Evolutionary conservation across 2,329 filamentous ascomycete genomes (phyloP).

Genomic region (Ophiostoma himal-ulmi): DNA sequence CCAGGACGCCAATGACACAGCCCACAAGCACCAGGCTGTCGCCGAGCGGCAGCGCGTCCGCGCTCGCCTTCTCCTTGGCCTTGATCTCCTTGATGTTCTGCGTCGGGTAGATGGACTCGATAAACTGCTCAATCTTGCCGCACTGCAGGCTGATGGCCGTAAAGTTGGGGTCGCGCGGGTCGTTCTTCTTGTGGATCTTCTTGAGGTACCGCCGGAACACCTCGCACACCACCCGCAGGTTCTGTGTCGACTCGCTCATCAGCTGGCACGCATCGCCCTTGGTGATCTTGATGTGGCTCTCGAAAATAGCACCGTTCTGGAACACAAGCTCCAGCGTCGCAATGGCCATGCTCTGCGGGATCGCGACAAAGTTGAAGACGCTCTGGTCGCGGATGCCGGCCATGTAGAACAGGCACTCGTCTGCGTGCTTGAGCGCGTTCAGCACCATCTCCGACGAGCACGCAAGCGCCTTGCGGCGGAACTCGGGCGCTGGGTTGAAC

Average conservation of each 20-base stretch:
- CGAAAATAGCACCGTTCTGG: conserved; percentile 79
- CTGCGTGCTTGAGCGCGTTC: conserved; percentile 76
- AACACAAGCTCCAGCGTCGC: conserved; percentile 89
- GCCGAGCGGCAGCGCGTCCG: conserved; percentile 47
- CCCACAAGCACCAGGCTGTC: conserved; percentile 61
- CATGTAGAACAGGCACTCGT: conserved; percentile 97
- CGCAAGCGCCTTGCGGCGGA: conserved; percentile 70
- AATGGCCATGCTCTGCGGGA: conserved; percentile 95
- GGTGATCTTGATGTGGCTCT: conserved; percentile 90
- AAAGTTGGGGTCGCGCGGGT: conserved; percentile 86
- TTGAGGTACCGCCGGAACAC: conserved; percentile 73
- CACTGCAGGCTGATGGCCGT: conserved; percentile 86
- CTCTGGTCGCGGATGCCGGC: conserved; percentile 91
- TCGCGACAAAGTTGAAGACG: conserved; percentile 98
- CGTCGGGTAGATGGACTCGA: conserved; percentile 84
- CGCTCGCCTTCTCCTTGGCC: conserved; percentile 32
- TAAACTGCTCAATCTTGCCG: conserved; percentile 91
- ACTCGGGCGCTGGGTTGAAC: conserved; percentile 62
- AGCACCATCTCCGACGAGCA: conserved; percentile 93
- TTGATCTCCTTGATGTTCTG: conserved; percentile 61
- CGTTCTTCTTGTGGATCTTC: conserved; percentile 88
- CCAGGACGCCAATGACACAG: conserved; percentile 62
- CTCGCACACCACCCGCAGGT: conserved; percentile 72
- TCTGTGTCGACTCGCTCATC: conserved; percentile 91
- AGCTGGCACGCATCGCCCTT: conserved; percentile 88